Evolutionary conservation across 352 stramenopile genomes (phyloP).

Genomic region (Globisporangium cystogenes): DNA sequence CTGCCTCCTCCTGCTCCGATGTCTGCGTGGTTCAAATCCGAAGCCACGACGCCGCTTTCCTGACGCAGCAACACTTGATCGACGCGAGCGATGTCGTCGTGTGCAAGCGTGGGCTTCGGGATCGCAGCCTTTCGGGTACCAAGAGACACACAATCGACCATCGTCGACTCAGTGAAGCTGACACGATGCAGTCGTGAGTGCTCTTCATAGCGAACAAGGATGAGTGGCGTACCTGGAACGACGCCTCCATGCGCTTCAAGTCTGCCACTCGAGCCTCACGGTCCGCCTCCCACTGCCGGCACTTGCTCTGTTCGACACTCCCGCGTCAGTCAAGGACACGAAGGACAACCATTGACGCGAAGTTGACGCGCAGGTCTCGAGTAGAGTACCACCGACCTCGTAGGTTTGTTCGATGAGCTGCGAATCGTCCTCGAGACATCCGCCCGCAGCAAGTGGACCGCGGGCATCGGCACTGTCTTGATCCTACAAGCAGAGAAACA

Average conservation of each 20-base stretch:
- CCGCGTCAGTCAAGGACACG: neutral
- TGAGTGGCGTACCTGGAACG: slow-evolving; percentile 9
- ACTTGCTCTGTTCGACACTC: slow-evolving; percentile 5
- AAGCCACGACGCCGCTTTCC: neutral
- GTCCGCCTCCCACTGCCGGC: slow-evolving; percentile 6
- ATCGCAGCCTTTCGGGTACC: neutral
- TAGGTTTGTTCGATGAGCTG: slow-evolving; percentile 6
- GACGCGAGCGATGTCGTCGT: slow-evolving; percentile 5
- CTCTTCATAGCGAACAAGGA: no score
- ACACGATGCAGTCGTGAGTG: no score
- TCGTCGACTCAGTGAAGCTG: neutral
- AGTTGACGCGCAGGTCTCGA: no score
- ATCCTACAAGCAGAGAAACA: neutral
- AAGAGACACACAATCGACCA: neutral
- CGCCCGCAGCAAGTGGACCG: neutral
- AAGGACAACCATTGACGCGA: no score
- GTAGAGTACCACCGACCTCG: slow-evolving; percentile 1
- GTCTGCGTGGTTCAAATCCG: neutral
- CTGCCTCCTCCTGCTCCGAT: slow-evolving; percentile 6
- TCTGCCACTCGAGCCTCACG: neutral
- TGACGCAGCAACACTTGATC: slow-evolving; percentile 7
- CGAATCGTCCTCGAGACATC: neutral
- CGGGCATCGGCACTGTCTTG: neutral
- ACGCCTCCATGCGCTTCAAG: neutral
- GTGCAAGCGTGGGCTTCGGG: slow-evolving; percentile 4